Evolutionary conservation across 306 rosid species (phyloP).

Genomic region (Canavalia ensiformis): DNA sequence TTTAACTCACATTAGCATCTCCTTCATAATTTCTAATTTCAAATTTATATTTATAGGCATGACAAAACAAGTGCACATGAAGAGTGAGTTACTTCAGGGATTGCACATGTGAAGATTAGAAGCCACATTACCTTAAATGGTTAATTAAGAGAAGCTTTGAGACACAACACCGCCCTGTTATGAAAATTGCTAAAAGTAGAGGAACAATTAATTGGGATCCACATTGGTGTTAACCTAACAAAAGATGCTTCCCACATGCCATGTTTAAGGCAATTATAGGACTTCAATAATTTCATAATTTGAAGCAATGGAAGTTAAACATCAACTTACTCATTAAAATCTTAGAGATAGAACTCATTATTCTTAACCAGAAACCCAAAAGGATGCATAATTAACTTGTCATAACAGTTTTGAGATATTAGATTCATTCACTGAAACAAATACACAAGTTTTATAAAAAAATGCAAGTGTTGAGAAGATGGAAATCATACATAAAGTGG

Average conservation of each 20-base stretch:
- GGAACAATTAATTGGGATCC: slow-evolving; percentile 47
- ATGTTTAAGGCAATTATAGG: slow-evolving; percentile 16
- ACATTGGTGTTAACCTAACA: slow-evolving; percentile 18
- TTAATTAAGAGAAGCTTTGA: slow-evolving; percentile 22
- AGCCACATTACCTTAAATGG: slow-evolving; percentile 36
- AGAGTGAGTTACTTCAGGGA: too few species aligned
- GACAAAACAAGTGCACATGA: neutral
- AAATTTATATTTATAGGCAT: neutral
- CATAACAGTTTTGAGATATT: neutral
- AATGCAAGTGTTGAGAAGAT: neutral
- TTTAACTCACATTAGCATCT: neutral
- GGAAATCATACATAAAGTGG: neutral
- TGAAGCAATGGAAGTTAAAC: neutral
- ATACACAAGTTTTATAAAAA: neutral
- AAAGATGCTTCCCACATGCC: slow-evolving; percentile 43
- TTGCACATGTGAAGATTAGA: slow-evolving; percentile 33
- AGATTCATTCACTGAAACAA: slow-evolving; percentile 20
- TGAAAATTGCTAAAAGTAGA: slow-evolving; percentile 39
- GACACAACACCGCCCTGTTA: slow-evolving; percentile 7
- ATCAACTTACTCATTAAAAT: neutral
- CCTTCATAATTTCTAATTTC: neutral
- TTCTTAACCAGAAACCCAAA: neutral
- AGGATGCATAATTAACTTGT: neutral
- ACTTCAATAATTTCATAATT: slow-evolving; percentile 28
- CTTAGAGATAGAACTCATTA: neutral